Base-by-base conservation (phyloP, 1,139 yeast genomes). In the Hansenula anomala region DNA sequence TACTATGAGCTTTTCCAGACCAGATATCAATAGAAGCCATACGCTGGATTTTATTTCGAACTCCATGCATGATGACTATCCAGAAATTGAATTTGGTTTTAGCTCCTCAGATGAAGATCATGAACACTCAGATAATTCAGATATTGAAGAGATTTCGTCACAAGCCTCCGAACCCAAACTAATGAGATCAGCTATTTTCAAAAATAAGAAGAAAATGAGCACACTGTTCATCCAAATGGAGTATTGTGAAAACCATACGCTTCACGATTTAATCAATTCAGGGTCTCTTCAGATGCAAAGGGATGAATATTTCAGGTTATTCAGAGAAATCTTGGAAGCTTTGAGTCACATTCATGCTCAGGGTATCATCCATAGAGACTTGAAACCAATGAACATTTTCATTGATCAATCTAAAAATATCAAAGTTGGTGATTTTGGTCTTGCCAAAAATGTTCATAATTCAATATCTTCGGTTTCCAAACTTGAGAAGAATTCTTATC, bases 371-470 rank as follows among this genome's bases (percentile, higher is more conserved):
- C 98, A 94, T 61, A 71, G 98, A 40, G 99, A 94, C 59, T 71
- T 94, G 53, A 94, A 94, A 58, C 98, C 98, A 1, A 84, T 84
- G 74, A 94, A 94, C 59, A 88, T 94, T 59, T 94, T 94, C 66
- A 90, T 94, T 50, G 98, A 92, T 59, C 83, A 84, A 49, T 76
- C 87, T 1, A 82, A 85, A 51, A 88, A 90, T 56, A 80, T 92
- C 40, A 94, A 94, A 58, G 86, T 94, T 26, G 98, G 99, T 49
- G 98, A 94, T 57, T 94, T 94, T 61, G 99, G 98, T 0, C 71
- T 94, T 41, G 99, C 98, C 0, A 90, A 89, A 52, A 86, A 80
- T 51, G 80, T 76, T 44, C 92, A 64, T 71, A 75, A 58, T 61
- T 67, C 63, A 45, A 68, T 55, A 4, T 20, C 42, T 2, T 61